These are phyloP conservation scores for Paramecium sexaurelia DNA, from an alignment of 73 alveolate species.

Conservation along the genomic window DNA sequence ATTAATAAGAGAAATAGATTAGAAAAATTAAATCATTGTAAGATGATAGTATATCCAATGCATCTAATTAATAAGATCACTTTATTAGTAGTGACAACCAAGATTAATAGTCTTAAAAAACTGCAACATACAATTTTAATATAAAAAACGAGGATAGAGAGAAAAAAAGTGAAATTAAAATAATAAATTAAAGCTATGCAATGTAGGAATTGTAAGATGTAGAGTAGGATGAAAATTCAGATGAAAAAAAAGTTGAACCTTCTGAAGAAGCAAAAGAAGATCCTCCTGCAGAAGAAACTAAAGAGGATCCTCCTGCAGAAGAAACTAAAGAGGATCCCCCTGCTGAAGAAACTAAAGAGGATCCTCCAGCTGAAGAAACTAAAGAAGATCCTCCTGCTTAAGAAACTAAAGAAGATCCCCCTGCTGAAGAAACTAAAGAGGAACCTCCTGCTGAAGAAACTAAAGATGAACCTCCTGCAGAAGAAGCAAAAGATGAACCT, in stretches of 20 bases:
- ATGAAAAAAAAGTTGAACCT: neutral
- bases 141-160: neutral
- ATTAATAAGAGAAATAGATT: too few species aligned
- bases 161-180: neutral
- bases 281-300: neutral
- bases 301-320: neutral
- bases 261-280: neutral
- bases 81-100: too few species aligned
- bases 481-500: neutral
- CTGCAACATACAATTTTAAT: neutral
- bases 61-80: too few species aligned
- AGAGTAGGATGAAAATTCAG: neutral
- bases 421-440: neutral
- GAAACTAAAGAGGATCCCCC: neutral
- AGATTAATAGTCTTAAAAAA: neutral
- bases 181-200: neutral
- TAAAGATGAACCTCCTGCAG: neutral
- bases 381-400: neutral
- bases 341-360: neutral
- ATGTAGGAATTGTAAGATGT: neutral
- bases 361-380: neutral
- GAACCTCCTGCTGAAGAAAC: neutral
- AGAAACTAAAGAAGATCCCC: neutral
- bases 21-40: too few species aligned
- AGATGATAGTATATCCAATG: too few species aligned